These are phyloP conservation scores for Drechslerella coelobrocha DNA, from an alignment of 2,329 filamentous ascomycete species.

Conservation along the genomic window DNA sequence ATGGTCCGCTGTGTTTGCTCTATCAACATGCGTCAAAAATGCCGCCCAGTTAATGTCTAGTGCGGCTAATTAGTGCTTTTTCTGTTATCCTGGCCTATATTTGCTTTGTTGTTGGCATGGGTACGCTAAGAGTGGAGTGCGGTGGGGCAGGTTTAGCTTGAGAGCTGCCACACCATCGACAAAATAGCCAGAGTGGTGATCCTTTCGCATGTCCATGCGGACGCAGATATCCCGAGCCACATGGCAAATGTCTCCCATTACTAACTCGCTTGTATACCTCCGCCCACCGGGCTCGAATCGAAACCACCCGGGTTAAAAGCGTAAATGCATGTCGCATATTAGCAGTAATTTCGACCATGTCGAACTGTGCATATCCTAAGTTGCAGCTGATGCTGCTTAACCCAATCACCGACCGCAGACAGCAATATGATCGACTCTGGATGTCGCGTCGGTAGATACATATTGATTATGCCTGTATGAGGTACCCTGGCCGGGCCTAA, in stretches of 20 bases:
- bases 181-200: background rate
- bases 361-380: background rate
- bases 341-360: background rate
- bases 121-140: background rate
- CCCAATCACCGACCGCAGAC: background rate
- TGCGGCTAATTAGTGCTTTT: conserved; percentile 1
- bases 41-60: background rate
- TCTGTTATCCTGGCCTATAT: background rate
- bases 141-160: conserved; percentile 1
- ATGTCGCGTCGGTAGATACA: conserved; percentile 7
- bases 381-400: background rate
- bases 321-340: conserved; percentile 1
- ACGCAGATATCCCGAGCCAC: conserved; percentile 41
- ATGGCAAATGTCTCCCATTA: conserved; percentile 36
- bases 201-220: conserved; percentile 3
- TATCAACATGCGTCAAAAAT: conserved; percentile 3
- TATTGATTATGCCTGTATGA: conserved; percentile 7
- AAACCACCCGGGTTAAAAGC: background rate
- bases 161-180: conserved; percentile 26
- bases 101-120: background rate
- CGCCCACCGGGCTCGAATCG: background rate
- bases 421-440: background rate
- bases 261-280: background rate
- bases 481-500: conserved; percentile 21
- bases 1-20: conserved; percentile 46